Base-by-base conservation (phyloP, 345 rosid genomes). In the Clausena lansium region DNA sequence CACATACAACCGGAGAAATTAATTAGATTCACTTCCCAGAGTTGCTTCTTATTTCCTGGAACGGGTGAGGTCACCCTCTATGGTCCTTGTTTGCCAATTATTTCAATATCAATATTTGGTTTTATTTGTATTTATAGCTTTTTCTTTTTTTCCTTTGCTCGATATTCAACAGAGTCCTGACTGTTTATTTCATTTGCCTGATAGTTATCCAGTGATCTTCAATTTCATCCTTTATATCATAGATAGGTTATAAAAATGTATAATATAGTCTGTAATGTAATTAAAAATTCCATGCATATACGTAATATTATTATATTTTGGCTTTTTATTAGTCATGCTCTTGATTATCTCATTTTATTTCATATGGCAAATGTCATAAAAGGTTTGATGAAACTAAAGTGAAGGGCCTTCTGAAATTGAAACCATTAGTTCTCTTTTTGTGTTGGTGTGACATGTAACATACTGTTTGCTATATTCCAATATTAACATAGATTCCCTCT, bases 41-140 rank as follows among this genome's bases (percentile, higher is more conserved):
- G 81, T 67, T 70, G 94, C 97, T 65, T 86, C 93, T 35, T 92
- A 93, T 86, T 95, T 95, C 87, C 86, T 95, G 57, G 97, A 88
- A 83, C 84, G 91, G 88, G 98, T 93, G 84, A 81, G 88, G 64
- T 64, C 36, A 2, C 15, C 33, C 64, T 68, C 28, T 45, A 60
- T 79, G n/a, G 58, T 70, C 58, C 70, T 55, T 38, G 66, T 77
- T 38, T 74, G 15, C 76, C 47, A 24, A 17, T 15, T 39, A 60
- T 50, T 72, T 27, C 45, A 59, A 74, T 25, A 27, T n/a, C 38
- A 13, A 4, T 33, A 13, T 11, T 55, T 52, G 63, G 75, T 54
- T 32, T 70, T 25, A 3, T 71, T 54, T 69, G 0, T 41, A 28
- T 33, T 2, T 41, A 15, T 50, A 10, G 47, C 15, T 39, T 41